Evolutionary conservation across 441 rosid species (phyloP), one percentile per base, ranked within the genome.

Genomic region (Macaranga tanarius): DNA sequence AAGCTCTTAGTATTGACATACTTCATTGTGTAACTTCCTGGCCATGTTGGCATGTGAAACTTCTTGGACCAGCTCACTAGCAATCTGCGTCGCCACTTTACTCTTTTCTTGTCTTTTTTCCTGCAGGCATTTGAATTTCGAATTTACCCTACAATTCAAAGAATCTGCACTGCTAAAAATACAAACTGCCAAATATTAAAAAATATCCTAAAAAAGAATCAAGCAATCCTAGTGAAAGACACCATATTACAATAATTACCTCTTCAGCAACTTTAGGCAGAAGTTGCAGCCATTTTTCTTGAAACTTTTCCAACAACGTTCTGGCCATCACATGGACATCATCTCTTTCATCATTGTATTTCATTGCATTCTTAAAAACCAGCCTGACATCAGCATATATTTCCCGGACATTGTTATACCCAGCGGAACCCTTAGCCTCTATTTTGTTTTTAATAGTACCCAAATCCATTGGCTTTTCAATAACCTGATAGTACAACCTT

Each of bases 401-500:
- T 82, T 92, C 97, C 38, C 92, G 80, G 50, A 94, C 98, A 85
- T 88, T 90, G 80, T 78, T 90, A 83, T 92, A 94, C 47, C 88
- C 91, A 34, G 79, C 71, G 79, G 83, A 85, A 79, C 87, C 90
- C 79, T 85, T 91, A 51, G 90, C 92, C 59, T 92, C 95, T 96
- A 94, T 87, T 79, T 85, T 89, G 50, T 72, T 85, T 76, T 84
- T 89, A 56, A 94, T 88, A 5, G 96, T 92, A 78, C 92, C 75
- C 16, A 94, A 88, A 78, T 94, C 98, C 98, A 94, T 94, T 52
- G 98, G 97, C 85, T 87, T 92, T 73, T 94, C 88, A 78, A 94
- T 92, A 73, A 94, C 83, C 98, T 93, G 83, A 73, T 54, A 72
- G 45, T 20, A 70, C 79, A 80, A 76, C 16, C 52, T 40, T 52